A percentile compares a stretch with the other conserved stretches of the same genome.
phyloP scores from a whole-genome alignment of 441 rosid genomes.

The Omphalea diandra region DNA sequence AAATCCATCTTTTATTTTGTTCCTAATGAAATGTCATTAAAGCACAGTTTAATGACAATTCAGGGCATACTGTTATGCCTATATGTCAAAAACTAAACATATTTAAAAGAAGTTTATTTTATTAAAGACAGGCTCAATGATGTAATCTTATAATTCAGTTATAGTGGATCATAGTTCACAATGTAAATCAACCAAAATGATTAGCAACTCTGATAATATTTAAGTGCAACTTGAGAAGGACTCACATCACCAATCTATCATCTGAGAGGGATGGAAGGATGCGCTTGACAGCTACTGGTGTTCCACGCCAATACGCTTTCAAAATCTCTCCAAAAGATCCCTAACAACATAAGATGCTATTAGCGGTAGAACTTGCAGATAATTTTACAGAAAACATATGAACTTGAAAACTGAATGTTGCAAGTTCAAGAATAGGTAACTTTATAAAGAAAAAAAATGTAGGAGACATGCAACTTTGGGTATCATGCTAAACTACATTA shows the following conservation, averaged over 20 bases:
- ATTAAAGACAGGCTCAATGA: background rate
- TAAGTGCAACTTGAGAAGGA: conserved; percentile 8
- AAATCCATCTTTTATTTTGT: background rate
- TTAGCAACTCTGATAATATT: background rate
- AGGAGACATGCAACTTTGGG: background rate
- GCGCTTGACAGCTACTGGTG: conserved; percentile 96
- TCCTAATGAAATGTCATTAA: background rate
- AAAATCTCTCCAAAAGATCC: conserved; percentile 99
- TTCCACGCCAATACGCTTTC: conserved; percentile 96
- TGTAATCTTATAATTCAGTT: conserved; percentile 13
- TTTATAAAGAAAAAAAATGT: background rate
- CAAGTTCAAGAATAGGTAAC: background rate
- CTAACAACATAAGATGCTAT: conserved; percentile 38
- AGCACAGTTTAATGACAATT: background rate
- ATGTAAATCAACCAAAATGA: background rate
- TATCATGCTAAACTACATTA: background rate
- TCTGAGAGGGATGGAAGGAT: conserved; percentile 98
- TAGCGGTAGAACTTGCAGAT: conserved; percentile 23
- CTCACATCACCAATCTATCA: conserved; percentile 98
- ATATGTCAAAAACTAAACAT: background rate
- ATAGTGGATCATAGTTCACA: background rate
- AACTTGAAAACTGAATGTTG: background rate
- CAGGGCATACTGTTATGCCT: background rate
- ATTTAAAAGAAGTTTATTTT: background rate
- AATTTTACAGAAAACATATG: conserved; percentile 8